Conservation (phyloP, 495 filamentous ascomycete species). For the Penicillium bovifimosum region DNA sequence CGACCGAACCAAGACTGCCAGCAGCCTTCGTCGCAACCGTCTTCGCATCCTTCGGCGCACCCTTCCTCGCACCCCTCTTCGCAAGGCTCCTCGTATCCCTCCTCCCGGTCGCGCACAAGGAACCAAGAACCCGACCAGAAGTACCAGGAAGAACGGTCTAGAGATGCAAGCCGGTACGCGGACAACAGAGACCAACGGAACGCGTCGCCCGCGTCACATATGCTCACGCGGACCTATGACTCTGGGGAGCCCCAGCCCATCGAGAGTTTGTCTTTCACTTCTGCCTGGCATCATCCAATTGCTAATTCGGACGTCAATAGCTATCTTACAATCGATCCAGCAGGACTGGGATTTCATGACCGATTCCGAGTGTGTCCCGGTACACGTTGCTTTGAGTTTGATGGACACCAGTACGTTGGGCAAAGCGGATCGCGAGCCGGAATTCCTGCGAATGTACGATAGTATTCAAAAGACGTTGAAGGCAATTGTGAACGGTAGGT, state of each 20-base stretch:
- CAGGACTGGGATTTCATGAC: slow-evolving; percentile 89
- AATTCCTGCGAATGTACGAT: slow-evolving; percentile 74
- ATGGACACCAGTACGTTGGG: slow-evolving; percentile 92
- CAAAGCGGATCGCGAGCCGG: slow-evolving; percentile 75
- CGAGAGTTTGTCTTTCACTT: slow-evolving; percentile 30
- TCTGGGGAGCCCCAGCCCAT: slow-evolving; percentile 31
- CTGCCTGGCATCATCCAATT: background rate
- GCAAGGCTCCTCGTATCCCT: slow-evolving; percentile 8
- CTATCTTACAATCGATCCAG: slow-evolving; percentile 67
- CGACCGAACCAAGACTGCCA: slow-evolving; percentile 30
- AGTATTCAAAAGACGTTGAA: slow-evolving; percentile 88
- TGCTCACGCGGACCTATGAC: slow-evolving; percentile 4
- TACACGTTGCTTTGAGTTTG: slow-evolving; percentile 86
- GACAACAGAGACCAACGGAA: slow-evolving; percentile 18
- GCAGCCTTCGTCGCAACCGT: slow-evolving; percentile 17
- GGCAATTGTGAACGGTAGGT: slow-evolving; percentile 77
- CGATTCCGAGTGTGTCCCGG: slow-evolving; percentile 78
- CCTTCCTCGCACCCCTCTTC: slow-evolving; percentile 16
- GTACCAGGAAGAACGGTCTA: slow-evolving; percentile 26
- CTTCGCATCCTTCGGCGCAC: slow-evolving; percentile 15
- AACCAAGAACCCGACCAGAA: slow-evolving; percentile 27
- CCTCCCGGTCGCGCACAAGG: slow-evolving; percentile 35
- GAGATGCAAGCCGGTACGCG: slow-evolving; percentile 20
- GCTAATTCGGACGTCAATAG: slow-evolving; percentile 23
- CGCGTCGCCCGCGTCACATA: slow-evolving; percentile 17